These are phyloP conservation scores for Haplosporangium sp. DNA, from an alignment of 371 early-diverging fungal genomes.

Conservation along the genomic window DNA sequence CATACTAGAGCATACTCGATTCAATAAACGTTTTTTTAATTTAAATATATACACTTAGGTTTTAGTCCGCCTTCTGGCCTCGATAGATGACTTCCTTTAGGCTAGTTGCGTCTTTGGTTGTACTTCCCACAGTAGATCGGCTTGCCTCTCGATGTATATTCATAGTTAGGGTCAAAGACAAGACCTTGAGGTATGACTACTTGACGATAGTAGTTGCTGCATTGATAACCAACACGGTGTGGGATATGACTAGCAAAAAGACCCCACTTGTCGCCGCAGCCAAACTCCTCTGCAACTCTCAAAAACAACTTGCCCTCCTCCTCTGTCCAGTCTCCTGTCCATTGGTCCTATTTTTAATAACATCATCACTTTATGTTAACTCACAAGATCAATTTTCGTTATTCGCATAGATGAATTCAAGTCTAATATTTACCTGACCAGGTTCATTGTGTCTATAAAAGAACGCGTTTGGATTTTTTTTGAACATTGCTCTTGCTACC, in stretches of 20 bases:
- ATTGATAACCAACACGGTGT: slow-evolving; percentile 82
- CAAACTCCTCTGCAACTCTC: slow-evolving; percentile 63
- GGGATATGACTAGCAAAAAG: slow-evolving; percentile 80
- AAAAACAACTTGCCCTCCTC: slow-evolving; percentile 71
- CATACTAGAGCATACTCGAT: not conserved
- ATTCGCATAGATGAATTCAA: not conserved
- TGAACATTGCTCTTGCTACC: slow-evolving; percentile 72
- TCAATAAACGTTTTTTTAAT: not conserved
- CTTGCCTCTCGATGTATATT: slow-evolving; percentile 47
- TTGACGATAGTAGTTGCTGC: slow-evolving; percentile 81
- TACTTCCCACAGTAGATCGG: slow-evolving; percentile 52
- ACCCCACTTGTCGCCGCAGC: slow-evolving; percentile 80
- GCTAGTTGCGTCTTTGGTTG: slow-evolving; percentile 38
- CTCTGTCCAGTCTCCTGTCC: slow-evolving; percentile 80
- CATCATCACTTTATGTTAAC: not conserved
- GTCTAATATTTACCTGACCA: slow-evolving; percentile 60
- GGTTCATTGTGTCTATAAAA: slow-evolving; percentile 83
- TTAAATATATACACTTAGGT: not conserved
- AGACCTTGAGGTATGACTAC: slow-evolving; percentile 72
- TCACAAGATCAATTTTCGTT: not conserved
- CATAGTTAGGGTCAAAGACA: slow-evolving; percentile 77
- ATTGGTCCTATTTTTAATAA: slow-evolving; percentile 64
- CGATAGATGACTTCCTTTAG: not conserved
- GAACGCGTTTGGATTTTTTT: slow-evolving; percentile 81
- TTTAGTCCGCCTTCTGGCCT: not conserved